phyloP scores from a whole-genome alignment of 2,329 filamentous ascomycete genomes.

The Nothophoma quercina region DNA sequence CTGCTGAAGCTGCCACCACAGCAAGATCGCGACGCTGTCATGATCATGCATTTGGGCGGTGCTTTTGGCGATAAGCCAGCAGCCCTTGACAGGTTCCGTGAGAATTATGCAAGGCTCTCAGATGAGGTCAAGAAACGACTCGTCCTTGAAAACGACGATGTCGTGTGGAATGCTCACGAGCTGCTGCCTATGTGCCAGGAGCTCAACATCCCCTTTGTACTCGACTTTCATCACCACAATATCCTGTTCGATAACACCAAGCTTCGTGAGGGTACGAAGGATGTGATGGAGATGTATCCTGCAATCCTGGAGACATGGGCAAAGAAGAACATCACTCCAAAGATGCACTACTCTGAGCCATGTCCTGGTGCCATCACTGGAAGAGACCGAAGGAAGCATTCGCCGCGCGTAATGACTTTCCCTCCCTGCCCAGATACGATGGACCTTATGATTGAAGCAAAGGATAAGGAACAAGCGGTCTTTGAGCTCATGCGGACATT shows the following conservation, averaged over 20 bases:
- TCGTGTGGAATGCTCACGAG: constrained; percentile 91
- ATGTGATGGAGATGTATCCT: constrained; percentile 77
- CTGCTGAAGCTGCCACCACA: constrained; percentile 80
- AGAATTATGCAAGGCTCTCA: constrained; percentile 74
- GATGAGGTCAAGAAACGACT: constrained; percentile 78
- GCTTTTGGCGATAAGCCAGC: constrained; percentile 85
- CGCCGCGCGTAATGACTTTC: constrained; percentile 76
- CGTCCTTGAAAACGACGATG: constrained; percentile 94
- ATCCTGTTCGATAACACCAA: constrained; percentile 80
- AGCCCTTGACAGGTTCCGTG: constrained; percentile 78
- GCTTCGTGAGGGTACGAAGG: constrained; percentile 82
- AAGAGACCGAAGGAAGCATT: constrained; percentile 84
- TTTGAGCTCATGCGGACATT: constrained; percentile 93
- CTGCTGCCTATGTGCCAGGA: constrained; percentile 89
- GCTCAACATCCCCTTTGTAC: constrained; percentile 88
- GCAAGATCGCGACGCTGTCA: constrained; percentile 83
- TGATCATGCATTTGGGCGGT: constrained; percentile 94
- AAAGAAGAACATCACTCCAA: constrained; percentile 83
- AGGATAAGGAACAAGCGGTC: constrained; percentile 96
- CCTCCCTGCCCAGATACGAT: constrained; percentile 84
- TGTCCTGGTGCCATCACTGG: constrained; percentile 77
- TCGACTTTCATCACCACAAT: constrained; percentile 96
- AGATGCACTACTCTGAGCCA: constrained; percentile 96
- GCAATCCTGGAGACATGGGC: constrained; percentile 86
- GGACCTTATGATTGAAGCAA: constrained; percentile 99